phyloP scores from a whole-genome alignment of 2,329 filamentous ascomycete species.

The Pestalotiopsis sp. region DNA sequence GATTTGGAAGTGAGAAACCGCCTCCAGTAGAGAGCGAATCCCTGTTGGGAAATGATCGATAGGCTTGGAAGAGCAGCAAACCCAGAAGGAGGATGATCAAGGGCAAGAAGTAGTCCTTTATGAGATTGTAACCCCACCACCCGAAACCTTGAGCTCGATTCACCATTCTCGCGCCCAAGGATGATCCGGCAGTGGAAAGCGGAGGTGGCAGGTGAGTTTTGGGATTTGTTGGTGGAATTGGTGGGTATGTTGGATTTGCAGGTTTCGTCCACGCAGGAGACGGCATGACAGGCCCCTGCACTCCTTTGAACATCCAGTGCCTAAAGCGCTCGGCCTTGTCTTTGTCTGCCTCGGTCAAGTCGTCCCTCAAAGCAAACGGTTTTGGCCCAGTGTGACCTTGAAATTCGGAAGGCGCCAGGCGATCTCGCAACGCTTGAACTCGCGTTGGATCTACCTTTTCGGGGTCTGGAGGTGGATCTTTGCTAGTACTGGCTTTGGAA shows the following conservation, averaged over 20 bases:
- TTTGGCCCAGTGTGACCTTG: neutral
- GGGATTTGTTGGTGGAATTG: neutral
- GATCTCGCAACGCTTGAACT: neutral
- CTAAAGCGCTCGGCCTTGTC: neutral
- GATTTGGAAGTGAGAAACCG: neutral
- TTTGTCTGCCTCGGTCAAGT: neutral
- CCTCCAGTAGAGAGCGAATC: neutral
- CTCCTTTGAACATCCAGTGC: neutral
- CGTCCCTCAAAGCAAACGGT: neutral
- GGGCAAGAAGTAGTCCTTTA: neutral
- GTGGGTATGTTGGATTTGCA: neutral
- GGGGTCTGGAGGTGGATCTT: neutral
- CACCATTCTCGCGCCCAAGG: neutral
- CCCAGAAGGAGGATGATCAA: neutral
- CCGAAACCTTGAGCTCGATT: neutral
- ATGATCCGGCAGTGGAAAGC: neutral
- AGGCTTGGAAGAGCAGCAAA: neutral
- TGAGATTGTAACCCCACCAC: neutral
- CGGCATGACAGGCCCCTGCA: neutral
- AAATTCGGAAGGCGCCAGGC: neutral
- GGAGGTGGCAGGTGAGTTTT: neutral
- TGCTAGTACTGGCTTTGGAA: neutral
- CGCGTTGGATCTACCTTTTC: neutral
- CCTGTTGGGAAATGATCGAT: neutral
- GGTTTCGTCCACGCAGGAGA: neutral